Evolutionary conservation across 352 stramenopile species (phyloP).

Genomic region (Globisporangium emineosum): DNA sequence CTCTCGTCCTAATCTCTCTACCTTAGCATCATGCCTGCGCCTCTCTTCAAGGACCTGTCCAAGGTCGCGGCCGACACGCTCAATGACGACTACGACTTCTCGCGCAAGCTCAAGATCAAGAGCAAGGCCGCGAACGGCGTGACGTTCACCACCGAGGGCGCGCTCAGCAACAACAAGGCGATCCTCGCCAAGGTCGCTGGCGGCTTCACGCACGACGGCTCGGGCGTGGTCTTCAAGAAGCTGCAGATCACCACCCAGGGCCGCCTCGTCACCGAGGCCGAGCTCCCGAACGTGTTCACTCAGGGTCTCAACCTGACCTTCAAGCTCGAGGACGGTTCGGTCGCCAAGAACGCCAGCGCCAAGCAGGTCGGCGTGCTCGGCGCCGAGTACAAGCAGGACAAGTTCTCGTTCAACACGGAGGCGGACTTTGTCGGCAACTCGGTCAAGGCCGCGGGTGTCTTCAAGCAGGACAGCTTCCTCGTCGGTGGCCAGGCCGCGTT

Average conservation of each 20-base stretch:
- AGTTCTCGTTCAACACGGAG: slow-evolving; percentile 69
- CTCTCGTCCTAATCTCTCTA: slow-evolving; percentile 21
- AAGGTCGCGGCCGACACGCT: slow-evolving; percentile 78
- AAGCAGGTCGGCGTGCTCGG: slow-evolving; percentile 74
- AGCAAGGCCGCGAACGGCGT: slow-evolving; percentile 74
- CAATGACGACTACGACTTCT: slow-evolving; percentile 77
- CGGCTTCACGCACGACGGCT: slow-evolving; percentile 67
- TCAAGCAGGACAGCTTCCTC: slow-evolving; percentile 63
- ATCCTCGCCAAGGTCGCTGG: slow-evolving; percentile 81
- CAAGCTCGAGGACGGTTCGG: slow-evolving; percentile 80
- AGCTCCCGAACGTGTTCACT: slow-evolving; percentile 74
- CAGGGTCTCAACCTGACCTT: slow-evolving; percentile 78
- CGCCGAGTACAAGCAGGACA: slow-evolving; percentile 76
- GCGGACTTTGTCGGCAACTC: slow-evolving; percentile 75
- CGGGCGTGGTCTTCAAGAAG: slow-evolving; percentile 81
- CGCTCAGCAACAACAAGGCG: slow-evolving; percentile 77
- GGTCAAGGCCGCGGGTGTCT: slow-evolving; percentile 47
- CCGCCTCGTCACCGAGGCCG: slow-evolving; percentile 70
- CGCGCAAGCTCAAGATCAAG: slow-evolving; percentile 81
- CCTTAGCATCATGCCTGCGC: slow-evolving; percentile 43
- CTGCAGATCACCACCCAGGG: slow-evolving; percentile 82
- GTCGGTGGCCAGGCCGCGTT: slow-evolving; percentile 71
- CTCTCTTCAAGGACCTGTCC: slow-evolving; percentile 80
- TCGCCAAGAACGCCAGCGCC: slow-evolving; percentile 69
- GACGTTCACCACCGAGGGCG: slow-evolving; percentile 71